Conservation (phyloP, 2,329 filamentous ascomycete species). For the Aurifilum marmelostoma region DNA sequence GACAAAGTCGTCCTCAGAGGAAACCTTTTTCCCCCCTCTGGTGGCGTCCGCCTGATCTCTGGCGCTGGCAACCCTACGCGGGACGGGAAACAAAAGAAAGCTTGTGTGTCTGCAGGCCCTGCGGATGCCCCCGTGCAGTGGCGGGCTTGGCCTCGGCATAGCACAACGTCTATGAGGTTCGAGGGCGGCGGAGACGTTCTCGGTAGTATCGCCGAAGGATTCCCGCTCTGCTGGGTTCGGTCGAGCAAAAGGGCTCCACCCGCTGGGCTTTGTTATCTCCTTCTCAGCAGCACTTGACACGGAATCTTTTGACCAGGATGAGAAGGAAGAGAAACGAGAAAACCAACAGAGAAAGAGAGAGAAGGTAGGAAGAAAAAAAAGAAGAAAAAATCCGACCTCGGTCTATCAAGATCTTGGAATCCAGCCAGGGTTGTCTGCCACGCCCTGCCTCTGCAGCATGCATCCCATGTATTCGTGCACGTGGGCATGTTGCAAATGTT, state of each 20-base stretch:
- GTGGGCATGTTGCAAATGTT: background rate
- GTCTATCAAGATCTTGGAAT: too few relatives aligned
- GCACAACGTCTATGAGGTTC: background rate
- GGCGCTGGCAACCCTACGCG: background rate
- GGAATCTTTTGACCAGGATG: background rate
- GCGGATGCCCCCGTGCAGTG: background rate
- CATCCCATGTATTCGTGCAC: background rate
- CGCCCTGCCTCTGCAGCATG: too few relatives aligned
- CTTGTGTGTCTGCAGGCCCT: background rate
- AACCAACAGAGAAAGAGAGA: too few relatives aligned
- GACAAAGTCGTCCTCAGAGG: too few relatives aligned
- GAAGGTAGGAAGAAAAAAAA: background rate
- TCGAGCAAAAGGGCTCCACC: background rate
- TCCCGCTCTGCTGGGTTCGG: background rate
- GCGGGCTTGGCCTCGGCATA: conserved; percentile 3
- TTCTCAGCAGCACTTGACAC: background rate
- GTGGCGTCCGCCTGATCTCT: background rate
- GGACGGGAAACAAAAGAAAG: background rate
- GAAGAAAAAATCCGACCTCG: too few relatives aligned
- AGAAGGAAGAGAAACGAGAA: background rate
- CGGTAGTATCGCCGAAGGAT: conserved; percentile 2
- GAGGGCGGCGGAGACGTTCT: background rate
- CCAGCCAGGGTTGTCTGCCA: too few relatives aligned
- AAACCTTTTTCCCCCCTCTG: too few relatives aligned
- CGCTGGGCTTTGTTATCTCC: background rate